Percentiles rank a stretch among this genome's conserved stretches.
Conservation (phyloP, 208 protist genomes). For the Trichomonas tenax region DNA sequence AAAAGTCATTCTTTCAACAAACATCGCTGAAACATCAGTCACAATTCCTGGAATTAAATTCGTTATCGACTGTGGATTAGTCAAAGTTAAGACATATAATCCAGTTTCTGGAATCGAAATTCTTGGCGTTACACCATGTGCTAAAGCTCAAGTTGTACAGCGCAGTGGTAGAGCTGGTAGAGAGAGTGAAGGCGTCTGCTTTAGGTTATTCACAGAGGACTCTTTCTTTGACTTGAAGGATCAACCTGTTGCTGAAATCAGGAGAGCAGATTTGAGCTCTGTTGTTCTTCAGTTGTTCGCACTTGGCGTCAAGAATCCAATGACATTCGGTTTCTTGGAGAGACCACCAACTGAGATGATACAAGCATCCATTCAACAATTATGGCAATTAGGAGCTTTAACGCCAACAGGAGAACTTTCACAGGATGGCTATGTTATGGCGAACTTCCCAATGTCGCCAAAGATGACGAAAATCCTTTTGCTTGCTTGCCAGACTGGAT, state of each 20-base stretch:
- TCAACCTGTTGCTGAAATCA: conserved; percentile 56
- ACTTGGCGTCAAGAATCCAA: conserved; percentile 57
- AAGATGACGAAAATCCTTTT: conserved; percentile 34
- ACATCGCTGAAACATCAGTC: conserved; percentile 57
- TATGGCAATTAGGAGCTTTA: conserved; percentile 59
- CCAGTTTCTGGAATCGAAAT: conserved; percentile 31
- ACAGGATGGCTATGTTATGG: conserved; percentile 48
- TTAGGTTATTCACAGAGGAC: conserved; percentile 52
- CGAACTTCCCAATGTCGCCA: conserved; percentile 56
- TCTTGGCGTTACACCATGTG: conserved; percentile 26
- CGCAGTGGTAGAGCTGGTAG: conserved; percentile 40
- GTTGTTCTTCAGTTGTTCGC: conserved; percentile 58
- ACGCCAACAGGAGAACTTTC: conserved; percentile 45
- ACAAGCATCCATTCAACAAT: conserved; percentile 46
- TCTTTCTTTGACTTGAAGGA: conserved; percentile 34
- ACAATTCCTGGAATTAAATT: conserved; percentile 51
- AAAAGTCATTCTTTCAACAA: conserved; percentile 53
- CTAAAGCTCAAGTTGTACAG: conserved; percentile 33
- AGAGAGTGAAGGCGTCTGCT: conserved; percentile 39
- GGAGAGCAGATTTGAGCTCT: conserved; percentile 43
- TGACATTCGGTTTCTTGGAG: conserved; percentile 60
- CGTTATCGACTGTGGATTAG: conserved; percentile 44
- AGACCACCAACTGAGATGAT: conserved; percentile 46
- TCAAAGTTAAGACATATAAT: conserved; percentile 39
- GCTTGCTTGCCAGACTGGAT: background rate